A percentile compares a stretch with the other conserved stretches of the same genome.
phyloP scores from a whole-genome alignment of 2,329 filamentous ascomycete species.

The Teratosphaeria destructans region DNA sequence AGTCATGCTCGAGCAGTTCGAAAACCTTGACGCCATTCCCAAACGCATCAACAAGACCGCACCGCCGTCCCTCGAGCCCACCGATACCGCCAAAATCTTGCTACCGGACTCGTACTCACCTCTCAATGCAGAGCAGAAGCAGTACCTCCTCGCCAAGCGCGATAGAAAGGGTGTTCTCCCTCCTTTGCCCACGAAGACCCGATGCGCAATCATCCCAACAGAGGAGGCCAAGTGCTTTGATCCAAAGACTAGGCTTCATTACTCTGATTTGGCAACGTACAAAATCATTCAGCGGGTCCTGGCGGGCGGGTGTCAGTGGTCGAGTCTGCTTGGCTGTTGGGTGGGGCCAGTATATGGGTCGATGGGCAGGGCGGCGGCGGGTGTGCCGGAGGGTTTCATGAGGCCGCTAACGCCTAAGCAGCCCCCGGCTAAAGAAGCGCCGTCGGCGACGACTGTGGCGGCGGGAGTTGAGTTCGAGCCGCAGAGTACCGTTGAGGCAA shows the following conservation, averaged over 20 bases:
- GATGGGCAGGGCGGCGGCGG: constrained; percentile 51
- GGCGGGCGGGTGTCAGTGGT: constrained; percentile 71
- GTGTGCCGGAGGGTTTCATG: constrained; percentile 68
- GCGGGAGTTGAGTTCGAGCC: neutral
- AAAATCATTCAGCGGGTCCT: constrained; percentile 67
- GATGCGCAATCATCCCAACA: constrained; percentile 64
- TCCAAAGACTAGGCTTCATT: constrained; percentile 71
- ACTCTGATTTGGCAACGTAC: constrained; percentile 69
- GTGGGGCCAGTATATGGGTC: constrained; percentile 45
- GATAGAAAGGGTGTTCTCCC: constrained; percentile 29
- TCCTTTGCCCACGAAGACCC: constrained; percentile 22
- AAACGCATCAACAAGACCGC: constrained; percentile 13
- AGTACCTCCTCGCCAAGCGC: constrained; percentile 44
- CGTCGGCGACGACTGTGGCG: neutral
- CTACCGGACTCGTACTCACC: constrained; percentile 35
- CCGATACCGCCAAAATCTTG: constrained; percentile 49
- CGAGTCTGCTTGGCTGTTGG: constrained; percentile 69
- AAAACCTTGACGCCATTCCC: constrained; percentile 19
- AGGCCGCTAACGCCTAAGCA: constrained; percentile 1
- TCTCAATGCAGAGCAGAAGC: constrained; percentile 40
- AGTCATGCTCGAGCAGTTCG: constrained; percentile 25
- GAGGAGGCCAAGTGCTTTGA: constrained; percentile 73
- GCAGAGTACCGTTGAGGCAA: neutral
- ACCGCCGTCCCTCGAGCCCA: constrained; percentile 35
- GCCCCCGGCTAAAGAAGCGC: neutral